Evolutionary conservation across 2,329 filamentous ascomycete species (phyloP), one percentile per base, ranked within the genome.

Genomic region (Anthostomella pinea): DNA sequence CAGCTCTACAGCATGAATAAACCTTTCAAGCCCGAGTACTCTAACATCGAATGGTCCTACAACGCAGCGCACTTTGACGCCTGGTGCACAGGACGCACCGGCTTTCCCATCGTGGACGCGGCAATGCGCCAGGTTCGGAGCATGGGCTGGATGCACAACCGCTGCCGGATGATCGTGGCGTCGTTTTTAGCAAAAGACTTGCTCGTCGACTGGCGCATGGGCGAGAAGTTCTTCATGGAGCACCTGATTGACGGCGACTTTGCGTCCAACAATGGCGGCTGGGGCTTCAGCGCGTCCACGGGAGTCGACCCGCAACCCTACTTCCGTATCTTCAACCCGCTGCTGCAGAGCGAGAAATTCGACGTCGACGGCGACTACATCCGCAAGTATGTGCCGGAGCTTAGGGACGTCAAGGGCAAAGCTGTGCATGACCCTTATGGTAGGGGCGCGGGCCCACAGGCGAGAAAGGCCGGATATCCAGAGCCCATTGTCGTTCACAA

Each of bases 311-410:
- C 87, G 2, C 86, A 95, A 62, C 88, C 89, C 0, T 95, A 94
- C 58, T 95, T 95, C 46, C 75, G 88, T 6, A 85, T 95, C 33
- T 95, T 95, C 64, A 95, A 94, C 53, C 89, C 89, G 0, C 59
- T 88, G 28, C 65, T 87, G 13, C 89, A 95, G 67, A 87, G 84
- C 50, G 86, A 93, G 69, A 90, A 85, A 62, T 95, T 94, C 51
- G 89, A 95, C 56, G 68, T 75, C 0, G 69, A 83, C 0, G 90
- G 88, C 0, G 77, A 79, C 11, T 95, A 91, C 58, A 94, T 95
- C 38, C 73, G 85, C 23, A 79, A 78, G 41, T 95, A 88, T 88
- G 70, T 95, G 7, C 81, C 81, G 0, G 89, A 95, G 64, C 65
- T 95, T 42, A 70, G 64, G 17, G 72, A 62, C 0, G 62, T 91